Evolutionary conservation across 225 moss, liverwort and hornwort genomes (phyloP).

Genomic region (Rhytidiadelphus loreus): DNA sequence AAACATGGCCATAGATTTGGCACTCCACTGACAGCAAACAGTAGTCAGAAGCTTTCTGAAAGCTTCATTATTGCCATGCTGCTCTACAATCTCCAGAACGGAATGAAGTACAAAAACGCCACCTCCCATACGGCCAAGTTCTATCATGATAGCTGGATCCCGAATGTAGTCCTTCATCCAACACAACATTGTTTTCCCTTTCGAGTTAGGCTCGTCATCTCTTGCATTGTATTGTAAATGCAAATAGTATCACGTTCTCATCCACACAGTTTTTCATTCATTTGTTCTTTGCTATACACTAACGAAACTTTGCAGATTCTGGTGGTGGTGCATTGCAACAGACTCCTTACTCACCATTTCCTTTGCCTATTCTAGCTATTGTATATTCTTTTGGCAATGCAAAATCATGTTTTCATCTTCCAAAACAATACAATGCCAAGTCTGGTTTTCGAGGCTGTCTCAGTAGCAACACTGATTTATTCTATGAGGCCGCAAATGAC

Average conservation of each 20-base stretch:
- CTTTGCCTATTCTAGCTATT: not conserved
- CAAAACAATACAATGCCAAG: not conserved
- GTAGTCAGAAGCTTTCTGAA: conserved; percentile 10
- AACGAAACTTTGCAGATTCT: not conserved
- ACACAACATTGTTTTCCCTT: not conserved
- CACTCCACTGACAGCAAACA: not conserved
- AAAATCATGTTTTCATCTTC: not conserved
- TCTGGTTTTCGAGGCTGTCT: not conserved
- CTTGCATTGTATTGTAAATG: too few species aligned
- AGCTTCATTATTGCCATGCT: not conserved
- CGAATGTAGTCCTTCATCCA: conserved; percentile 44
- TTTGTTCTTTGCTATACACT: not conserved
- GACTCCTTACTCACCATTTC: not conserved
- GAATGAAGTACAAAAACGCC: conserved; percentile 38
- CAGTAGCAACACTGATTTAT: not conserved
- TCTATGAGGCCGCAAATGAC: not conserved
- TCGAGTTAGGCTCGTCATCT: not conserved
- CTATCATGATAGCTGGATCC: conserved; percentile 21
- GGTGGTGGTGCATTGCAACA: not conserved
- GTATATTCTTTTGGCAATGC: not conserved
- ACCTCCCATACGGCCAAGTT: conserved; percentile 11
- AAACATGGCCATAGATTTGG: not conserved
- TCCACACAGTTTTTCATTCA: not conserved
- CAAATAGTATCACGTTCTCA: not conserved
- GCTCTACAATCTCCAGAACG: conserved; percentile 21